Percentiles rank a stretch among this genome's conserved stretches.
Evolutionary conservation across 2,329 filamentous ascomycete species (phyloP).

Genomic region (Didymella exigua): DNA sequence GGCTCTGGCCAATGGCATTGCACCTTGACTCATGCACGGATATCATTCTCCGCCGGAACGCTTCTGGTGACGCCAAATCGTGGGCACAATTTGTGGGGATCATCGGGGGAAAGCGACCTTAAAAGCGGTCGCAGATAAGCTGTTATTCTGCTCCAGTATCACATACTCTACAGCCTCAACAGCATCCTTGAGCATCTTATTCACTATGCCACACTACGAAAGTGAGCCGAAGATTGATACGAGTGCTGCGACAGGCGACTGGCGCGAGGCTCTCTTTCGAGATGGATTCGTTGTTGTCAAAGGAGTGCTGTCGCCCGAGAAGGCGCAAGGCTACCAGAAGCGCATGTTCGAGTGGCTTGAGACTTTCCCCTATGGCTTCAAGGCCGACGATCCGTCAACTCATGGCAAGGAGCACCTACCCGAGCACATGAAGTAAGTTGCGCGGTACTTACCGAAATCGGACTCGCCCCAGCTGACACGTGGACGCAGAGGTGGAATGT

Average conservation of each 20-base stretch:
- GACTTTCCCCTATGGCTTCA: constrained; percentile 37
- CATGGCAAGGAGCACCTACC: constrained; percentile 55
- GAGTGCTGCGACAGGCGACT: constrained; percentile 25
- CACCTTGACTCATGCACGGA: not conserved
- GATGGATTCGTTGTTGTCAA: constrained; percentile 40
- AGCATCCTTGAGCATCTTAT: not conserved
- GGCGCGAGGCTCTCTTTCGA: constrained; percentile 39
- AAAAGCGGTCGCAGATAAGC: not conserved
- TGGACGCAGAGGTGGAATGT: constrained; percentile 40
- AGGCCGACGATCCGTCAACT: constrained; percentile 43
- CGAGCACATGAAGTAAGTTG: constrained; percentile 19
- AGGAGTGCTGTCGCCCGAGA: constrained; percentile 28
- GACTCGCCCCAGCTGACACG: not conserved
- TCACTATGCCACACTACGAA: not conserved
- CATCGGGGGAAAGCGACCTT: not conserved
- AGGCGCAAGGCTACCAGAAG: constrained; percentile 34
- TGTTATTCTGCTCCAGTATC: not conserved
- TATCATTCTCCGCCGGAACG: not conserved
- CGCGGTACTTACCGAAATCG: not conserved
- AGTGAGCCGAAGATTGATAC: not conserved
- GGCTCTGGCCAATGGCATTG: not conserved
- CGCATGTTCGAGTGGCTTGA: constrained; percentile 42
- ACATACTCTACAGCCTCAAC: not conserved
- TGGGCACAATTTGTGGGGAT: not conserved
- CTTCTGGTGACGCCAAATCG: too few relatives aligned